Evolutionary conservation across 2,329 filamentous ascomycete genomes (phyloP), one percentile per base, ranked within the genome.

Genomic region (Penicillium sp.): DNA sequence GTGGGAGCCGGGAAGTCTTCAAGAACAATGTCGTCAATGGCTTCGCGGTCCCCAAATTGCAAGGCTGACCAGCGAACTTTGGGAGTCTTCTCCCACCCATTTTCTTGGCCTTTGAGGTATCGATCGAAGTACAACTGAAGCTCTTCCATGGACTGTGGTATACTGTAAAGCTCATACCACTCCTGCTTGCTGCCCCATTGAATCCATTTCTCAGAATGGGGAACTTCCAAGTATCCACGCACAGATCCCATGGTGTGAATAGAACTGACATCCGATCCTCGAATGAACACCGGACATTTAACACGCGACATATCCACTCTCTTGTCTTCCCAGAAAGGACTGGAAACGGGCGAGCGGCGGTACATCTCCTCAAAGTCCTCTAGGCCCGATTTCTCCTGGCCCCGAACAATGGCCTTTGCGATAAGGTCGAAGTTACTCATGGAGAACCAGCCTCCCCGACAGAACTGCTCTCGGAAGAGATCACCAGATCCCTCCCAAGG

Each of bases 401-500:
- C 70, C 29, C 71, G 71, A 21, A 77, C 66, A 44, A 76, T 74
- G 49, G 68, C 67, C 11, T 71, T 69, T 6, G 70, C 71, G 49
- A 77, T 77, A 24, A 77, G 67, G 49, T 77, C 75, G 52, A 77
- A 78, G 51, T 75, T 74, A 43, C 70, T 36, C 34, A 74, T 75
- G 31, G 65, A 68, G 54, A 57, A 63, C 54, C 54, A 54, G 1
- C 77, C 76, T 7, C 78, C 77, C 5, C 77, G 72, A 43, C 68
- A 70, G 53, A 79, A 76, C 22, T 76, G 71, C 56, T 81, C 78
- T 1, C 77, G 73, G 55, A 77, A 81, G 8, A 79, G 59, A 56
- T 81, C 79, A 1, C 71, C 71, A 31, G 66, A 72, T 5, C 76
- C 78, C 60, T 82, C 79, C 77, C 77, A 77, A 45, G 68, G 80